Evolutionary conservation across 1,284 basidiomycete species (phyloP), one percentile per base, ranked within the genome.

Genomic region (Trametes pubescens): DNA sequence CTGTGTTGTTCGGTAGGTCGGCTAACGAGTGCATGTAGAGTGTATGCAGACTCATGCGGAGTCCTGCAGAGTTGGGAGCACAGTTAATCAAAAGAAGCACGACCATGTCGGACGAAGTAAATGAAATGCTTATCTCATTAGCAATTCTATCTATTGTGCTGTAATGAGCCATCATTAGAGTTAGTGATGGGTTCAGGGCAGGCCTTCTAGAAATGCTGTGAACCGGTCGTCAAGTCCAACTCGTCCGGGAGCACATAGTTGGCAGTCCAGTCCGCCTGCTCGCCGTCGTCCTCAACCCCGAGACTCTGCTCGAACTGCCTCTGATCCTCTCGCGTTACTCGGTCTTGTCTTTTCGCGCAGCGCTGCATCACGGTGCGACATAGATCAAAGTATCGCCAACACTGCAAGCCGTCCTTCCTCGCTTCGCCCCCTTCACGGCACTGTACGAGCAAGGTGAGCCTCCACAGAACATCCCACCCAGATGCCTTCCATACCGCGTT

Each of bases 211-310:
- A 65, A 65, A 68, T 65, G 71, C 70, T 61, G 67, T 72, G 71
- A 72, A 65, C 69, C 67, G 67, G 71, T 71, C 64, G 71, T 72
- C 65, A 72, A 69, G 71, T 66, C 65, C 64, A 68, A 70, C 71
- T 69, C 69, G 65, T 59, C 66, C 69, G 71, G 68, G 62, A 69
- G 63, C 67, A 51, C 59, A 58, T 29, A 61, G 60, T 61, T 65
- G 66, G 64, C 66, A 65, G 64, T 68, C 65, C 55, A 56, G 56
- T 59, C 64, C 47, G 60, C 65, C 40, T 55, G 61, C 34, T 60
- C 67, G 62, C 48, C 62, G 57, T 60, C 60, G 60, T 35, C 58
- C 32, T 48, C 63, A 32, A 60, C 64, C 57, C 64, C 68, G 55
- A 68, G 61, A 62, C 51, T 38, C 35, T 53, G 65, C 47, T 29